phyloP scores from a whole-genome alignment of 352 stramenopile genomes.

The Pythium insidiosum region DNA sequence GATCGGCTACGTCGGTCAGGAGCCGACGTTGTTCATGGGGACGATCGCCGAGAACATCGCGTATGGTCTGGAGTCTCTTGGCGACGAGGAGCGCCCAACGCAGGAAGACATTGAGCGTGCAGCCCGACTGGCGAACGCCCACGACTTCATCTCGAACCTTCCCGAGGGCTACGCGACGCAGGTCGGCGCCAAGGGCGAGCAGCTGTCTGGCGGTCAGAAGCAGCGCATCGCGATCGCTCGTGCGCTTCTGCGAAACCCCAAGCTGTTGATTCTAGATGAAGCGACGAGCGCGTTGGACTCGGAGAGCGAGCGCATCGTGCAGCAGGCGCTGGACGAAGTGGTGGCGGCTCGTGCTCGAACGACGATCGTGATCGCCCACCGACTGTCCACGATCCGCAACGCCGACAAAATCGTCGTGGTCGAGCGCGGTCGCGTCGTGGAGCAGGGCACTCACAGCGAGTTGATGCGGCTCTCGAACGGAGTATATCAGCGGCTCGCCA shows the following conservation, averaged over 20 bases:
- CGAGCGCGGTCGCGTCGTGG: slow-evolving; percentile 21
- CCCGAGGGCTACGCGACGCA: slow-evolving; percentile 52
- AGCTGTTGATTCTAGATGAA: slow-evolving; percentile 35
- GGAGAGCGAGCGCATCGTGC: slow-evolving; percentile 43
- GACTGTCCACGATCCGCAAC: slow-evolving; percentile 34
- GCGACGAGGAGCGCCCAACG: background rate
- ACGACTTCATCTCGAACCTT: slow-evolving; percentile 49
- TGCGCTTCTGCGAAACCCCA: slow-evolving; percentile 31
- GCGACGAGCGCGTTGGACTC: slow-evolving; percentile 30
- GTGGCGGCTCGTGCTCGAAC: slow-evolving; percentile 36
- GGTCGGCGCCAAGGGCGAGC: slow-evolving; percentile 16
- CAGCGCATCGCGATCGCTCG: slow-evolving; percentile 18
- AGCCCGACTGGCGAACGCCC: slow-evolving; percentile 6
- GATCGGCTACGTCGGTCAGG: slow-evolving; percentile 15
- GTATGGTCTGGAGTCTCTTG: too few species aligned
- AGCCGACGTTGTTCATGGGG: slow-evolving; percentile 10
- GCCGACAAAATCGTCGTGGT: slow-evolving; percentile 39
- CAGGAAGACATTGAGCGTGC: slow-evolving; percentile 55
- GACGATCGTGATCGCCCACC: slow-evolving; percentile 46
- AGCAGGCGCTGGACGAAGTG: slow-evolving; percentile 24
- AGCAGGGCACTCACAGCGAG: slow-evolving; percentile 25
- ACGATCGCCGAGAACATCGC: slow-evolving; percentile 35
- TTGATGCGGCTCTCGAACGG: slow-evolving; percentile 44
- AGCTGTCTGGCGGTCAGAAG: slow-evolving; percentile 20
- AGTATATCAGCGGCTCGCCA: slow-evolving; percentile 42